Base-by-base conservation (phyloP, 2,329 filamentous ascomycete genomes). In the Cladosporium phlei region DNA sequence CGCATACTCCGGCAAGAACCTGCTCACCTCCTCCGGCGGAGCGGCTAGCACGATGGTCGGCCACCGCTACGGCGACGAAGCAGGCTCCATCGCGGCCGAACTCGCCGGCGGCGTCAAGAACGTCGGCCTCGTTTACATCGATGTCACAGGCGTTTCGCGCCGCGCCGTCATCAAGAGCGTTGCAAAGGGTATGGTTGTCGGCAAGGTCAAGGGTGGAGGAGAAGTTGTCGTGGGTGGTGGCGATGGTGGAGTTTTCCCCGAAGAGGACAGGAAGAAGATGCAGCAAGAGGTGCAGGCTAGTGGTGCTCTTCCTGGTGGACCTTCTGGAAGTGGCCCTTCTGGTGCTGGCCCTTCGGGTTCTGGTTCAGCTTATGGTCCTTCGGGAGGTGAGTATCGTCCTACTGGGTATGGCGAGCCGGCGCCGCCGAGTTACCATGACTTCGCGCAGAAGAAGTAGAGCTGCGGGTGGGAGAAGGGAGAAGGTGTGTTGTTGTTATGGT, bases 121-220 rank as follows among this genome's bases (percentile, higher is more conserved):
- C 55, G 93, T 97, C 6, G 93, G 90, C 5, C 75, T 98, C 21
- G 93, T 98, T 24, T 98, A 98, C 64, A 95, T 98, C 51, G 93
- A 98, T 59, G 91, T 94, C 1, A 85, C 90, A 0, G 93, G 93
- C 27, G 93, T 98, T 1, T 95, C 87, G 46, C 78, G 93, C 32
- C 81, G 83, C 51, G 93, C 93, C 0, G 81, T 98, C 33, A 79
- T 98, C 63, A 98, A 96, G 74, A 88, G 85, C 32, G 93, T 97
- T 1, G 93, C 90, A 16, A 96, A 95, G 72, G 89, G 93, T 30
- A 97, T 98, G 93, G 83, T 94, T 0, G 82, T 94, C 4, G 88
- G 88, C 27, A 82, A 82, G 54, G 86, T 91, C 38, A 79, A 80
- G 48, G 83, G 83, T 28, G 86, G 85, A 4, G 80, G 85, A 2